Evolutionary conservation across 192 early-diverging fungal species (phyloP), one percentile per base, ranked within the genome.

Genomic region (Coemansia biformis): DNA sequence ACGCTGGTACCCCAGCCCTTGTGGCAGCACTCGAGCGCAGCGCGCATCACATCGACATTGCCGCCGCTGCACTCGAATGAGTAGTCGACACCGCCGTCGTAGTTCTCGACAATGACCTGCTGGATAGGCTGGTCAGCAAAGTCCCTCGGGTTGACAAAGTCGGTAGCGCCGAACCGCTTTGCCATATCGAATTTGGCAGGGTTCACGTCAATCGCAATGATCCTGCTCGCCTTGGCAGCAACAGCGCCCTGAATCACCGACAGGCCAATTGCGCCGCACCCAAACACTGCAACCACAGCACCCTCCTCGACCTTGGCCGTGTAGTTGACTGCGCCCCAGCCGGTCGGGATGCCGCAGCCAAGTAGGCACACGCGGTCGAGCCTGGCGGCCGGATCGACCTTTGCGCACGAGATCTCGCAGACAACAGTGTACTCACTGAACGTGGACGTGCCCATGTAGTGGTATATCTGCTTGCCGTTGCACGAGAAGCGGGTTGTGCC

Each of bases 401-500:
- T 94, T 38, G 91, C 95, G 40, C 92, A 70, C 4, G 92, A 91
- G 46, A 98, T 90, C 61, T 93, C 95, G 42, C 79, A 71, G 21
- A 83, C 86, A 14, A 98, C 94, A 12, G 91, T 91, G 82, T 98
- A 98, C 72, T 98, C 89, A 52, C 83, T 83, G 62, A 98, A 98
- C 3, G 94, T 98, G 13, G 90, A 93, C 36, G 82, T 85, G 13
- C 88, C 88, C 95, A 98, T 98, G 72, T 92, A 98, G 66, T 98
- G 95, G 75, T 82, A 92, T 40, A 96, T 84, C 4, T 52, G 56
- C 75, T 95, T 73, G 22, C 91, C 93, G 34, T 86, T 86, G 83
- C 89, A 90, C 28, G 88, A 83, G 66, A 98, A 98, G 30, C 95
- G 82, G 12, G 83, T 81, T 3, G 91, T 93, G 28, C 80, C 78